Evolutionary conservation across 2,329 filamentous ascomycete species (phyloP).

Genomic region (Exophiala alcalophila): DNA sequence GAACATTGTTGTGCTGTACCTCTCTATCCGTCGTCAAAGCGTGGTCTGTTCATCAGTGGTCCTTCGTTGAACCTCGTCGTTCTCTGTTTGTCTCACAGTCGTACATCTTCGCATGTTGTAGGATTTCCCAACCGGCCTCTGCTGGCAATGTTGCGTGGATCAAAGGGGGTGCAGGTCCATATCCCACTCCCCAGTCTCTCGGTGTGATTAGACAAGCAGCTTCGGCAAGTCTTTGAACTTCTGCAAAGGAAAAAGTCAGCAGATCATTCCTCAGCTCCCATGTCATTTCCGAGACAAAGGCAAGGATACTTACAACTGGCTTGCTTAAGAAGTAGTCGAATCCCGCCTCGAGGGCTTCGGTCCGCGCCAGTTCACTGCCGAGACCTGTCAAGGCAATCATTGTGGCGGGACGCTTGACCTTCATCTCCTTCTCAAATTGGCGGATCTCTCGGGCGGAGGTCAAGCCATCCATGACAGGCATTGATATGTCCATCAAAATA

Average conservation of each 20-base stretch:
- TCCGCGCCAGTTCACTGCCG: slow-evolving; percentile 42
- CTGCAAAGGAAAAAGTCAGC: slow-evolving; percentile 8
- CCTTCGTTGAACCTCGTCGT: too few species aligned
- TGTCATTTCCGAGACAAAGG: too few species aligned
- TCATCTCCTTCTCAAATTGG: slow-evolving; percentile 38
- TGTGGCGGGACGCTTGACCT: slow-evolving; percentile 34
- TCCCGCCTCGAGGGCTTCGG: slow-evolving; percentile 43
- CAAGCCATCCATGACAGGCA: slow-evolving; percentile 51
- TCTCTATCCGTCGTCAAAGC: too few species aligned
- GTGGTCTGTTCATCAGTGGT: too few species aligned
- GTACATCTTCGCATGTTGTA: too few species aligned
- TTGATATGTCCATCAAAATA: slow-evolving; percentile 50
- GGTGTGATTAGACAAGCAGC: slow-evolving; percentile 13
- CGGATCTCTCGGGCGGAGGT: slow-evolving; percentile 49
- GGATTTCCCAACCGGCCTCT: too few species aligned
- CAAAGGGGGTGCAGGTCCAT: too few species aligned
- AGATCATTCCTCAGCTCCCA: too few species aligned
- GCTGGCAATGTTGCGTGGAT: too few species aligned
- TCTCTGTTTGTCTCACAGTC: too few species aligned
- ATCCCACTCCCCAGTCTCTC: too few species aligned
- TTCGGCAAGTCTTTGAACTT: slow-evolving; percentile 23
- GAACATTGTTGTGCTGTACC: too few species aligned
- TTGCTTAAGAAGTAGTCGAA: slow-evolving; percentile 49
- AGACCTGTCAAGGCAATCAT: slow-evolving; percentile 49
- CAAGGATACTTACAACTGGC: slow-evolving; percentile 35